Percentiles rank a stretch among this genome's conserved stretches.
Evolutionary conservation across 345 rosid species (phyloP).

Genomic region (thale cress (Arabidopsis thaliana)): TAIR10.1 NC_003076.8:5416501-5417000

Average conservation of each 20-base stretch:
- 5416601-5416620: constrained; percentile 19
- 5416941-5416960: too few relatives aligned
- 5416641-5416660: constrained; percentile 3
- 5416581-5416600: background rate
- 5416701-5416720: background rate
- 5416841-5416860: too few relatives aligned
- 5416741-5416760: constrained; percentile 8
- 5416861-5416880: too few relatives aligned
- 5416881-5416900: too few relatives aligned
- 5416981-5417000: background rate
- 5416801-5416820: background rate
- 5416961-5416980: too few relatives aligned
- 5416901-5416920: too few relatives aligned
- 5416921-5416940: too few relatives aligned
- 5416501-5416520: constrained; percentile 63
- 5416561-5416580: background rate
- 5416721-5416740: background rate
- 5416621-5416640: constrained; percentile 7
- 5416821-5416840: too few relatives aligned
- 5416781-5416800: background rate
- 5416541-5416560: constrained; percentile 33
- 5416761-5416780: constrained; percentile 11
- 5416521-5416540: constrained; percentile 47
- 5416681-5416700: background rate
- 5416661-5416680: background rate